Conservation (phyloP, 108 stramenopile species). For the Discostella stelligeroides region DNA sequence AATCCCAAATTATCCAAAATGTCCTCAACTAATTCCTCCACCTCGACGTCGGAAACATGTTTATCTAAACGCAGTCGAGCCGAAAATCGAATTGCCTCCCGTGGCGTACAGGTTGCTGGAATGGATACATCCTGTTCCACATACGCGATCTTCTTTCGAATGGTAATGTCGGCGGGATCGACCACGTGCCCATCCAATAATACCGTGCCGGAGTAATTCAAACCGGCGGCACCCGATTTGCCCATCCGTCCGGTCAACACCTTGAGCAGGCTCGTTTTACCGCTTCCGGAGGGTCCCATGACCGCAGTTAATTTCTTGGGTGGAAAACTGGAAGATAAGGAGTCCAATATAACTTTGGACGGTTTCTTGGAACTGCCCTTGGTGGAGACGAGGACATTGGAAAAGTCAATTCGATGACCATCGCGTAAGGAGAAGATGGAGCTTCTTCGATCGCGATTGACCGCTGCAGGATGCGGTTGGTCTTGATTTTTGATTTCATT, state of each 20-base stretch:
- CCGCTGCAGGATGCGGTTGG: too few relatives aligned
- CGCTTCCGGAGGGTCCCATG: conserved; percentile 76
- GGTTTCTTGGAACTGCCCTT: background rate
- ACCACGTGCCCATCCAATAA: conserved; percentile 68
- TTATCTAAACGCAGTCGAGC: conserved; percentile 78
- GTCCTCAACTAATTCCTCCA: conserved; percentile 61
- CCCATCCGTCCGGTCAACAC: conserved; percentile 72
- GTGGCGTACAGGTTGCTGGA: conserved; percentile 79
- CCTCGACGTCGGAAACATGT: conserved; percentile 56
- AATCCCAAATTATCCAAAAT: conserved; percentile 83
- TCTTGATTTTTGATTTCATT: too few relatives aligned
- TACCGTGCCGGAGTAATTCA: conserved; percentile 45
- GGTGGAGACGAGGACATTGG: background rate
- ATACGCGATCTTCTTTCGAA: conserved; percentile 83
- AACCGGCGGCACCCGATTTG: background rate
- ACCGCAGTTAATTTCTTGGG: conserved; percentile 49
- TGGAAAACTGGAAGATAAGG: background rate
- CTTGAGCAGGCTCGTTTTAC: conserved; percentile 86
- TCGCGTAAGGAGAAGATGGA: conserved; percentile 4
- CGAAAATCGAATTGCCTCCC: conserved; percentile 85
- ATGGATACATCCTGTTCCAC: conserved; percentile 87
- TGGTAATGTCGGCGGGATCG: conserved; percentile 65
- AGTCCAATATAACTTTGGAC: background rate
- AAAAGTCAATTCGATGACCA: background rate
- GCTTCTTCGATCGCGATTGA: too few relatives aligned